These are phyloP conservation scores for Fistulina hepatica DNA, from an alignment of 1,284 basidiomycete species.

Conservation along the genomic window DNA sequence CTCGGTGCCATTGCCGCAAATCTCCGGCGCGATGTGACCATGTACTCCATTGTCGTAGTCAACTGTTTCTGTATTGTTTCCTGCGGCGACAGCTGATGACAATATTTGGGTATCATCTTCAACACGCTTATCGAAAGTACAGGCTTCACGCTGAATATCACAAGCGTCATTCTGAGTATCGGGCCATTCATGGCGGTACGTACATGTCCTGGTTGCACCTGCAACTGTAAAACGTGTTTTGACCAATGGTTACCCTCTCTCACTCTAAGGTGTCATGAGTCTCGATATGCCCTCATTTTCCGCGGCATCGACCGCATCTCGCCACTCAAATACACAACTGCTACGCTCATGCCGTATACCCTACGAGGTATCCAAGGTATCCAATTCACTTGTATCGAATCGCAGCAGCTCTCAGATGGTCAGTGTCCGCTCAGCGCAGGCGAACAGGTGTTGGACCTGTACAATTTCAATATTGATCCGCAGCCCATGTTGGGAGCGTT, in stretches of 20 bases:
- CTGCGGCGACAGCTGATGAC: no score
- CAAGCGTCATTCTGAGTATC: constrained; percentile 8
- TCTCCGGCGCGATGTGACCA: constrained; percentile 8
- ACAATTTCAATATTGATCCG: constrained; percentile 10
- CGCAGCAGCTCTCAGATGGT: constrained; percentile 8
- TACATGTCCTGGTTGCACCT: no score
- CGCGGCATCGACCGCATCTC: constrained; percentile 13
- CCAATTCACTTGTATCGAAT: constrained; percentile 10
- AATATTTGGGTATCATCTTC: constrained; percentile 13
- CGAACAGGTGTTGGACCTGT: constrained; percentile 11
- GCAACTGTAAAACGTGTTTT: neutral
- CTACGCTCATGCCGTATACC: constrained; percentile 9
- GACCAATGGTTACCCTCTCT: neutral
- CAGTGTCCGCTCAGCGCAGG: constrained; percentile 9
- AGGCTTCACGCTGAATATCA: constrained; percentile 11
- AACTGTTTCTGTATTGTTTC: constrained; percentile 12
- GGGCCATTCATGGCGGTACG: constrained; percentile 13
- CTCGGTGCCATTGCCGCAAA: constrained; percentile 9
- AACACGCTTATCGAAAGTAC: constrained; percentile 12
- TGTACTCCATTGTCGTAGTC: constrained; percentile 12
- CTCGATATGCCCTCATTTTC: constrained; percentile 11
- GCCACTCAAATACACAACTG: constrained; percentile 11
- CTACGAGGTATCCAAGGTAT: constrained; percentile 8
- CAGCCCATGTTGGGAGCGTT: constrained; percentile 9
- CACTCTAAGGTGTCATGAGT: constrained; percentile 9